These are phyloP conservation scores for Fomitopsis pinicola DNA, from an alignment of 1,284 basidiomycete genomes.

Conservation along the genomic window DNA sequence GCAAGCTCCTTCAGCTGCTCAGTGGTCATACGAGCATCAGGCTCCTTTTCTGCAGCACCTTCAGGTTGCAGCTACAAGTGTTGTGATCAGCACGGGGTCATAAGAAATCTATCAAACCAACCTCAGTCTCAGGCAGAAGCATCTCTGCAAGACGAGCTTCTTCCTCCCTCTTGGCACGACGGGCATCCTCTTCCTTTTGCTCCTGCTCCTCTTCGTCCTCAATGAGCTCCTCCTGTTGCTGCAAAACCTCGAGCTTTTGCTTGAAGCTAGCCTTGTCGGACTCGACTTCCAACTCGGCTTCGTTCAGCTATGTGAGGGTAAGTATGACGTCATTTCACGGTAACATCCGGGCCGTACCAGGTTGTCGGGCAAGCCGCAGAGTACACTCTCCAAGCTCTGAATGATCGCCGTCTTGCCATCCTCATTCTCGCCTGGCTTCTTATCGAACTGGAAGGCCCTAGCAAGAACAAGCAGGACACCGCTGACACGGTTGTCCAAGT, in stretches of 20 bases:
- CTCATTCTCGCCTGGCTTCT: constrained; percentile 64
- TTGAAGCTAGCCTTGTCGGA: constrained; percentile 94
- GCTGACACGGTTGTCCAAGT: constrained; percentile 85
- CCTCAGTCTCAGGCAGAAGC: constrained; percentile 78
- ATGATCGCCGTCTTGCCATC: constrained; percentile 78
- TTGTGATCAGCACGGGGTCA: not conserved
- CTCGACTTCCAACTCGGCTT: constrained; percentile 95
- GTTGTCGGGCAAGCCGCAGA: constrained; percentile 93
- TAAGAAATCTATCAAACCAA: constrained; percentile 23
- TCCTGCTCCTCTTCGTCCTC: constrained; percentile 99
- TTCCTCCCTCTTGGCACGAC: constrained; percentile 78
- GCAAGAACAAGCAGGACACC: constrained; percentile 92
- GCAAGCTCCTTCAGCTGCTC: constrained; percentile 95
- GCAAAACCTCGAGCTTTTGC: constrained; percentile 95
- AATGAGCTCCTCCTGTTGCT: constrained; percentile 98
- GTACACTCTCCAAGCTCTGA: constrained; percentile 82
- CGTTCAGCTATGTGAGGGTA: constrained; percentile 66
- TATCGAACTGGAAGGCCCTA: constrained; percentile 93
- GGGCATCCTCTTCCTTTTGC: constrained; percentile 89
- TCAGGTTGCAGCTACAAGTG: constrained; percentile 43
- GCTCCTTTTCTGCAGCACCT: constrained; percentile 38
- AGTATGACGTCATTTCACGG: constrained; percentile 3
- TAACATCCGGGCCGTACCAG: constrained; percentile 51
- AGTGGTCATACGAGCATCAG: constrained; percentile 88
- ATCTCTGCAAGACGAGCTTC: constrained; percentile 75